Evolutionary conservation across 2,329 filamentous ascomycete genomes (phyloP), one percentile per base, ranked within the genome.

Genomic region (Alternaria brassicae): DNA sequence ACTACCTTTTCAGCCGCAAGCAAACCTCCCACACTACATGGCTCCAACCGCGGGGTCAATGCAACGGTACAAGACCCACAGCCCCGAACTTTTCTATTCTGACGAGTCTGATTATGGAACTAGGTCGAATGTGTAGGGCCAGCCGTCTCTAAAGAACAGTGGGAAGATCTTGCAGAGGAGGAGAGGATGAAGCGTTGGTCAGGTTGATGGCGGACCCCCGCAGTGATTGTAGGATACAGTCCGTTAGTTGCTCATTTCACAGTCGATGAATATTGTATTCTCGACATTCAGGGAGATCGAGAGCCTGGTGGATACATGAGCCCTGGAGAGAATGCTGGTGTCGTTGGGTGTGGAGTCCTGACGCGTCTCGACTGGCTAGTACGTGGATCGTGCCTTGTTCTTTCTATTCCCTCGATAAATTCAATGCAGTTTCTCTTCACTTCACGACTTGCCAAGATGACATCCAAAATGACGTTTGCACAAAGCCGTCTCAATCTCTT

Each of bases 281-380:
- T 13, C 15, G 30, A 34, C 13, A 21, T 36, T 3, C 19, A 25
- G 9, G 28, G 21, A n/a, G 21, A 39, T 15, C 10, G n/a, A 50
- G 21, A 50, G 4, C 23, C 48, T 25, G 15, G 17, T 47, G 28
- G 21, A 44, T n/a, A n/a, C n/a, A n/a, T n/a, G n/a, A 30, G 23
- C 39, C n/a, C n/a, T n/a, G n/a, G n/a, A 25, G 23, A 45, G 40
- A 23, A 15, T 47, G 41, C 28, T 28, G 25, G 21, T 21, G 28
- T 41, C 12, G 34, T 6, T 30, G 42, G 23, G 15, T 48, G 58
- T 52, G 58, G 58, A 41, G 58, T 25, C 36, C 47, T 60, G 58
- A 60, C 53, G 58, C 53, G 53, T 44, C 57, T 55, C 17, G 9
- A 60, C 45, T 27, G 25, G 52, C 27, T 36, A 48, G 44, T 48